Evolutionary conservation across 2,329 filamentous ascomycete species (phyloP), one percentile per base, ranked within the genome.

Genomic region (Stagonosporopsis vannaccii): DNA sequence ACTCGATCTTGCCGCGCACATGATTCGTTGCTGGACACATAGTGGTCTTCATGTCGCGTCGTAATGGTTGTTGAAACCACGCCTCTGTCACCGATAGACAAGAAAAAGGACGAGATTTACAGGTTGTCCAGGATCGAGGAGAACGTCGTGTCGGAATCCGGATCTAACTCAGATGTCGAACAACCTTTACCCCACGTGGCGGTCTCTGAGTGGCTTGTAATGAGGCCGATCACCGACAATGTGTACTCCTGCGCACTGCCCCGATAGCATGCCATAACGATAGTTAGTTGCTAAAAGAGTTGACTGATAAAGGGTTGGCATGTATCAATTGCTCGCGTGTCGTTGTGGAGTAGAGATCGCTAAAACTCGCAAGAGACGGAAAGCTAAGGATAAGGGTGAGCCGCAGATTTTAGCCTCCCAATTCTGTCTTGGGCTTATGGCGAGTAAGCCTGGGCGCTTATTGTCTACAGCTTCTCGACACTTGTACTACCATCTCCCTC

Each of bases 151-250:
- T 68, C 61, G 68, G 47, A 56, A 44, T 59, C 50, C 59, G 61
- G 60, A 58, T 55, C 62, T 50, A 59, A 53, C 61, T 61, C 51
- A 43, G 62, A 54, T 20, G 50, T 64, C 35, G 28, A 62, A 62
- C 36, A 53, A 39, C 55, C 62, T 59, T 54, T 49, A 68, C 60
- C 71, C 65, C 65, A 77, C 75, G 75, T 77, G 75, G 74, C 75
- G 69, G 67, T 71, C 73, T 73, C 73, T 77, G 74, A 77, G 70
- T 77, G 74, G 75, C 65, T 71, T 76, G 63, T 63, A 69, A 66
- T 56, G 58, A 65, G 66, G 68, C 67, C 72, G 73, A 75, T 75
- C 72, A 65, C 55, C 65, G 62, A 63, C 60, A 23, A 57, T 44
- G 55, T 51, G 39, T 47, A 37, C 43, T 51, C 23, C 49, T 59